Evolutionary conservation across 306 rosid species (phyloP).

Genomic region (Casuarina cunninghamiana): DNA sequence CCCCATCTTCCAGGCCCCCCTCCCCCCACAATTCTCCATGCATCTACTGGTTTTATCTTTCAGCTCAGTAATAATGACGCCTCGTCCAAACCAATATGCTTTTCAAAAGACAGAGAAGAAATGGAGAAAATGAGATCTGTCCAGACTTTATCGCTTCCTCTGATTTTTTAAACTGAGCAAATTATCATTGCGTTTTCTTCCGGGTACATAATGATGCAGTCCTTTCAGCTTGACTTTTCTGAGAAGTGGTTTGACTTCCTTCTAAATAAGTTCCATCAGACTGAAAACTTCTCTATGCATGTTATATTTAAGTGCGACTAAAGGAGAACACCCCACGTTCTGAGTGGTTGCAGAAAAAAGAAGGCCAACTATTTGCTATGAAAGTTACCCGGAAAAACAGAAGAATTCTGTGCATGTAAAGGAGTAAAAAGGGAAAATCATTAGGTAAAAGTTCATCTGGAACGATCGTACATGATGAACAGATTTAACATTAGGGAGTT

Average conservation of each 20-base stretch:
- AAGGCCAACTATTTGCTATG: too few species aligned
- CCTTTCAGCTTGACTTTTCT: neutral
- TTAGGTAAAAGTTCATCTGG: too few species aligned
- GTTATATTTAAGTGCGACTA: too few species aligned
- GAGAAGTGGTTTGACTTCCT: too few species aligned
- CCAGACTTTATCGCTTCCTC: neutral
- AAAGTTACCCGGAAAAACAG: too few species aligned
- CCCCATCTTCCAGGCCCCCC: constrained; percentile 23
- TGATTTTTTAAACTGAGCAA: neutral
- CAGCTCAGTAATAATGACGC: constrained; percentile 31
- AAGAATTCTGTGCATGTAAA: too few species aligned
- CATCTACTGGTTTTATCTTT: constrained; percentile 28
- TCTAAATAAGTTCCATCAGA: neutral
- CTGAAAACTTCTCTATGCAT: too few species aligned
- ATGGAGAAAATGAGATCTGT: neutral
- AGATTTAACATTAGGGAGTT: too few species aligned
- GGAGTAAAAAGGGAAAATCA: too few species aligned
- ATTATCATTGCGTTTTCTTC: neutral
- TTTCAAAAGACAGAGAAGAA: constrained; percentile 7
- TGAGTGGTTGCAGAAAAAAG: too few species aligned
- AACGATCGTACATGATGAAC: too few species aligned
- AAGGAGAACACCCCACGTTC: too few species aligned
- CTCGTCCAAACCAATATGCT: constrained; percentile 36
- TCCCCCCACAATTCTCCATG: constrained; percentile 33
- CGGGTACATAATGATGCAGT: neutral